Base-by-base conservation (phyloP, 192 early-diverging fungal species). In the Geranomyces variabilis region DNA sequence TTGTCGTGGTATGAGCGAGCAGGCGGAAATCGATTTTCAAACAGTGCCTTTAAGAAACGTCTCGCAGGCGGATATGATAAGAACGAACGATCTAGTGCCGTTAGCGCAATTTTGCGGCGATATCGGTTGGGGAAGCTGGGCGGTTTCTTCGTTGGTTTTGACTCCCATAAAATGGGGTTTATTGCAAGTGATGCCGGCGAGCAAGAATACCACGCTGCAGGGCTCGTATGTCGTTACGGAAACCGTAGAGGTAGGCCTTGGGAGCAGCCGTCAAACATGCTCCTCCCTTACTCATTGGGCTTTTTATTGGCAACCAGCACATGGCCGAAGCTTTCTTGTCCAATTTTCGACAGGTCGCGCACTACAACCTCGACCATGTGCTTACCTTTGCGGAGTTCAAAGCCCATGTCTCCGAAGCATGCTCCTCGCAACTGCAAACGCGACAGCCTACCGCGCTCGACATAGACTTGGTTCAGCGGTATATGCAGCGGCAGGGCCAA, bases 151-250 rank as follows among this genome's bases (percentile, higher is more conserved):
- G 12, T 28, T 71, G 1, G 48, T 75, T 19, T 21, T 34, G 41
- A 31, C 58, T 31, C 73, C 73, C 10, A 12, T 75, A 33, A 22
- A n/a, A 3, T 75, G 73, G 73, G 73, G 73, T 8, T 31, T 60
- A 8, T 47, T 57, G n/a, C 66, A 60, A 28, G 26, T 75, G 8
- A 21, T 63, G 12, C 7, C 45, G 29, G 13, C 22, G 28, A 33
- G 29, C 31, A 66, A 51, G 12, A 33, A 8, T 26, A 5, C 46
- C 7, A 33, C 65, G n/a, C n/a, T 59, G 72, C 21, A 56, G 13
- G 58, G 47, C 12, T 1, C 22, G 21, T 69, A 31, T 51, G 73
- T 68, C 15, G 36, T 69, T 4, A n/a, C 57, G 7, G 41, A 69
- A 1, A 21, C 49, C 22, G 66, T 75, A 17, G 34, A 60, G 58